Evolutionary conservation across 2,329 filamentous ascomycete genomes (phyloP).

Genomic region (Claviceps sorghi): DNA sequence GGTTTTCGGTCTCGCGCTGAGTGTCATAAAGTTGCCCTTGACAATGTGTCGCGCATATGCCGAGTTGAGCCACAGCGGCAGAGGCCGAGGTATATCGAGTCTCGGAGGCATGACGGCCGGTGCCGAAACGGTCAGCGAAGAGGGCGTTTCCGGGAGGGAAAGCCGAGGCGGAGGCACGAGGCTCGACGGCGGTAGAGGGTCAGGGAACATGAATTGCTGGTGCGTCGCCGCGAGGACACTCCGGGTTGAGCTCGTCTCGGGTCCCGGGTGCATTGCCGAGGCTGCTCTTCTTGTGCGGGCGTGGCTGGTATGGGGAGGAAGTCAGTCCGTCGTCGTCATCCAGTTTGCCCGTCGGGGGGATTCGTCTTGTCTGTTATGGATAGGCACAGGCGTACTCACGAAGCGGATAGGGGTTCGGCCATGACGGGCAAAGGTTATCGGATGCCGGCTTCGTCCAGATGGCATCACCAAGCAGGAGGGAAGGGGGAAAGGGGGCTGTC

Average conservation of each 20-base stretch:
- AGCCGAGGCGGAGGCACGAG: background rate
- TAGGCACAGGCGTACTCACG: background rate
- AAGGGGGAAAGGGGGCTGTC: no score
- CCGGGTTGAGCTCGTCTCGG: background rate
- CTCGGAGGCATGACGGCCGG: background rate
- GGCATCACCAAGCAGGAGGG: no score
- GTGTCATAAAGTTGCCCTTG: slow-evolving; percentile 92
- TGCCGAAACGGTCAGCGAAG: background rate
- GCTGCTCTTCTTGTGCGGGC: background rate
- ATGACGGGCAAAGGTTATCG: background rate
- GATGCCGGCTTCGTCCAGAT: no score
- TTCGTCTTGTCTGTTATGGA: no score
- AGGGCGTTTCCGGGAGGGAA: background rate
- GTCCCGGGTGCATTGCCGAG: background rate
- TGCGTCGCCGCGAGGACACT: background rate
- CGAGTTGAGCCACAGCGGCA: slow-evolving; percentile 64
- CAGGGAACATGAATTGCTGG: background rate
- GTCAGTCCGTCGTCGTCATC: background rate
- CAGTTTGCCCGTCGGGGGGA: background rate
- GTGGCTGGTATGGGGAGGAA: background rate
- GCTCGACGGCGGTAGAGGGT: background rate
- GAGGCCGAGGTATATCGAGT: slow-evolving; percentile 33
- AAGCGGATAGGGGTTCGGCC: background rate
- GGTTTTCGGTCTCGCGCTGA: slow-evolving; percentile 87
- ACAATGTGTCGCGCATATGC: slow-evolving; percentile 73